Evolutionary conservation across 2,329 filamentous ascomycete genomes (phyloP).

Genomic region (Rasamsonia emersonii): DNA sequence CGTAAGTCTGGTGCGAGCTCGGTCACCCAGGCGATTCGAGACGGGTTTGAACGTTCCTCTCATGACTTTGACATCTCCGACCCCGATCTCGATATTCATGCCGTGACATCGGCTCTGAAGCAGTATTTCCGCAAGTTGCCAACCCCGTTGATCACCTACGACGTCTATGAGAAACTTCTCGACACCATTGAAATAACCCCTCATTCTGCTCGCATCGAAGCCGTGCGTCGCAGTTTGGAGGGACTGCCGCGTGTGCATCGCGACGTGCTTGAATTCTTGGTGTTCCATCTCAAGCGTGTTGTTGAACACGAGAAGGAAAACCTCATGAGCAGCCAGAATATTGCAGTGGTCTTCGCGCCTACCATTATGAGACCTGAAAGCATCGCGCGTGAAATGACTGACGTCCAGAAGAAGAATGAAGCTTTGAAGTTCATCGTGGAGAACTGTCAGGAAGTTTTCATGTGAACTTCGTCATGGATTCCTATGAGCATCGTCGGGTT

Average conservation of each 20-base stretch:
- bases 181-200: slow-evolving; percentile 58
- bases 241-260: slow-evolving; percentile 74
- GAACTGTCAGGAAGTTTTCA: slow-evolving; percentile 74
- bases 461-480: slow-evolving; percentile 18
- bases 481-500: neutral
- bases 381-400: slow-evolving; percentile 88
- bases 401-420: slow-evolving; percentile 87
- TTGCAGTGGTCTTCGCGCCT: slow-evolving; percentile 94
- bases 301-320: slow-evolving; percentile 77
- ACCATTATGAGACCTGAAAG: slow-evolving; percentile 92
- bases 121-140: slow-evolving; percentile 96
- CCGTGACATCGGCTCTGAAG: slow-evolving; percentile 90
- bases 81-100: slow-evolving; percentile 86
- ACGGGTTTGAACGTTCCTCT: slow-evolving; percentile 76
- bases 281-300: slow-evolving; percentile 86
- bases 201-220: slow-evolving; percentile 57
- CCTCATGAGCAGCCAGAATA: slow-evolving; percentile 91
- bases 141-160: slow-evolving; percentile 79
- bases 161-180: slow-evolving; percentile 81
- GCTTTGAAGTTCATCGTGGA: slow-evolving; percentile 91
- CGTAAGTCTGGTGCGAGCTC: slow-evolving; percentile 91
- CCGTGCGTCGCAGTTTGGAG: slow-evolving; percentile 65
- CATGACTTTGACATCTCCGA: slow-evolving; percentile 84
- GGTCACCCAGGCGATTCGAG: slow-evolving; percentile 81
- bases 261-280: slow-evolving; percentile 84